Evolutionary conservation across 2,329 filamentous ascomycete genomes (phyloP), one percentile per base, ranked within the genome.

Genomic region (Parafenestella ontariensis): DNA sequence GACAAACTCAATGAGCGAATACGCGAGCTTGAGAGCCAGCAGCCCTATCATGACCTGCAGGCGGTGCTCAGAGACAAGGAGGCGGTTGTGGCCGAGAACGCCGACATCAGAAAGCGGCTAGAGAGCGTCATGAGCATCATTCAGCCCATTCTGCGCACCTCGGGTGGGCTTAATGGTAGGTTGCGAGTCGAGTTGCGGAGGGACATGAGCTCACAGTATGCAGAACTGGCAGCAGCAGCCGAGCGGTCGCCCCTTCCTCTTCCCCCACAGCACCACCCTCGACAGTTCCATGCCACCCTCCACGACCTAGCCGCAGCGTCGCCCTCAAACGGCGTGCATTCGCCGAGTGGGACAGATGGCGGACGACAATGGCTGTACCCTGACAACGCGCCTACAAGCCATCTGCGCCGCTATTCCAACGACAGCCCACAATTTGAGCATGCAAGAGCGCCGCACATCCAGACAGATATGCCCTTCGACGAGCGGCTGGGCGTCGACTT

Each of bases 11-110:
- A 95, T 74, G 82, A 82, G 56, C 83, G 85, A 58, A 92, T 96
- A 57, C 82, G 84, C 50, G 89, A 94, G 58, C 82, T 96, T 62
- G 90, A 90, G 52, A 88, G 84, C 52, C 89, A 92, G 76, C 87
- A 93, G 74, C 91, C 91, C 0, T 93, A 92, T 66, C 88, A 91
- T 71, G 92, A 96, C 71, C 83, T 96, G 18, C 91, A 96, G 75
- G 81, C 85, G 24, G 90, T 87, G 9, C 76, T 94, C 50, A 82
- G 86, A 28, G 87, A 92, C 75, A 93, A 92, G 78, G 89, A 94
- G 70, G 83, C 84, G 13, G 85, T 92, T 48, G 86, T 92, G 77
- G 85, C 86, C 28, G 91, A 96, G 77, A 94, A 95, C 78, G 85
- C 86, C 56, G 89, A 93, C 60, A 88, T 96, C 60, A 88, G 87